Base-by-base conservation (phyloP, 495 filamentous ascomycete species). In the Aspergillus egyptiacus region DNA sequence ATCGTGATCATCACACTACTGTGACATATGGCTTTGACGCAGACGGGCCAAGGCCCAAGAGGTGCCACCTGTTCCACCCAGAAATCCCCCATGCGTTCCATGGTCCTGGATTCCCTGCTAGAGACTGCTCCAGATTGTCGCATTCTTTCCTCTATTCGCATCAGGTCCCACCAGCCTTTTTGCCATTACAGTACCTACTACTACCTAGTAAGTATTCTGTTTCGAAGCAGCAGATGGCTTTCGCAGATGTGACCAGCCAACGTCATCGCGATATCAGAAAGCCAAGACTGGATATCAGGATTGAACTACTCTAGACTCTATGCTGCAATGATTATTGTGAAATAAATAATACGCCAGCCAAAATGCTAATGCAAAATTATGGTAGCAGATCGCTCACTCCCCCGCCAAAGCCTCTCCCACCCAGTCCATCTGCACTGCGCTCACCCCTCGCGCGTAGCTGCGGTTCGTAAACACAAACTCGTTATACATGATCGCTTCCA, bases 401-500 rank as follows among this genome's bases (percentile, higher is more conserved):
- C 67, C 65, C 19, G 69, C 77, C 60, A 89, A 60, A 2, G 78
- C 79, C 52, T 91, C 86, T 5, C 77, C 77, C 22, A 96, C 78
- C 94, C 93, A 97, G 53, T 85, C 77, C 58, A 91, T 82, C 71
- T 95, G 85, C 27, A 96, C 82, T 2, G 80, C 81, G 66, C 86
- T 94, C 39, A 96, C 91, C 30, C 85, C 84, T 61, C 89, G 84
- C 11, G 86, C 94, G 69, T 94, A 99, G 57, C 84, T 91, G 62
- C 84, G 87, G 42, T 84, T 87, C 6, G 94, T 99, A 62, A 86
- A 97, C 2, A 99, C 91, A 66, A 93, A 90, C 64, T 99, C 91
- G 54, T 91, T 79, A 58, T 91, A 99, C 82, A 97, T 83, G 56
- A 99, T 93, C 0, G 89, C 91, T 72, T 96, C 91, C 47, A 84